Base-by-base conservation (phyloP, 768 basidiomycete species). In the Mycena metata region DNA sequence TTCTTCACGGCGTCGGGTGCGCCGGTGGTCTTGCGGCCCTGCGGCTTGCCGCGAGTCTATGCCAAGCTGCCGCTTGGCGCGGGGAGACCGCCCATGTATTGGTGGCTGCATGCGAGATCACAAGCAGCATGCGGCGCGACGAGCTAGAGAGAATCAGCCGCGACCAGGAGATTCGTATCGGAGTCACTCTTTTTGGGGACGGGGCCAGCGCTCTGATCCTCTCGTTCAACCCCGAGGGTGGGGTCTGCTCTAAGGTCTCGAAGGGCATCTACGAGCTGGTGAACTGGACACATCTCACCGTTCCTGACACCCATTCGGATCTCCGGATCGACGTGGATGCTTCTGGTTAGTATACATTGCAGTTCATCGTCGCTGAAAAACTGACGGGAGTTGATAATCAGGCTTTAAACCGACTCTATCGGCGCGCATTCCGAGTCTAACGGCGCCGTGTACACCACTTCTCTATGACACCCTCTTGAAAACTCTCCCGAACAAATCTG, bases 91-190 rank as follows among this genome's bases (percentile, higher is more conserved):
- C 68, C 1, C 62, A 69, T 19, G 58, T 65, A n/a, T 26, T 69
- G 30, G 12, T 69, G 13, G 21, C 60, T 11, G 68, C 68, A 23
- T 65, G 63, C 52, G 68, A 69, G 24, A 55, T 69, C 5, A 60
- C 63, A 3, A 69, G 63, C 54, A 55, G 19, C 26, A 56, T 60
- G 57, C 4, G 46, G 16, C 68, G 63, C 10, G 45, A 60, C 30
- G 68, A 69, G 35, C 58, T 69, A 19, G 46, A 42, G 21, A 26
- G 15, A 11, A 65, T 69, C 26, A 47, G 26, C 12, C 58, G 68
- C 36, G 68, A 69, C 9, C 68, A 69, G 52, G 21, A 69, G 36
- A 30, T 69, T 11, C 68, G 68, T 30, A 56, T 64, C 39, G 68
- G 50, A 2, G 3, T 60, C 1, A 65, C 63, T 3, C 51, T 69